Percentiles rank a stretch among this genome's conserved stretches.
Conservation (phyloP, 1,284 basidiomycete genomes). For the Trichosporon coremiiforme region DNA sequence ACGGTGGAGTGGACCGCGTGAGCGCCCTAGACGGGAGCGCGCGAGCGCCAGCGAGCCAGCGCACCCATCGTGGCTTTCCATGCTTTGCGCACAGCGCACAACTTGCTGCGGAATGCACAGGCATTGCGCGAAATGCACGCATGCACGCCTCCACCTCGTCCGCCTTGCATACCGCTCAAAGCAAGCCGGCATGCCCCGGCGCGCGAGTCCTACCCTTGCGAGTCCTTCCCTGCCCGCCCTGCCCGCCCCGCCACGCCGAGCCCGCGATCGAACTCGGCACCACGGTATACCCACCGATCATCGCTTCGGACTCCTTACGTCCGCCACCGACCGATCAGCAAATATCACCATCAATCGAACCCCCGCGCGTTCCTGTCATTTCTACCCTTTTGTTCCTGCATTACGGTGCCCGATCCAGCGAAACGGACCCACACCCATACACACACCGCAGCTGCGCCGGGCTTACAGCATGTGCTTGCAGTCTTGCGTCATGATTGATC, state of each 20-base stretch:
- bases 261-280: constrained; percentile 5
- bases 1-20: constrained; percentile 3
- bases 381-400: not conserved
- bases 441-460: not conserved
- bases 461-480: not conserved
- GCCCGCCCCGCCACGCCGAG: no score
- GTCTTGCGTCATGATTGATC: no score
- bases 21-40: not conserved
- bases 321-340: not conserved
- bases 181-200: not conserved
- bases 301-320: no score
- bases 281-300: not conserved
- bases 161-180: not conserved
- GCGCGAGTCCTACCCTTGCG: not conserved
- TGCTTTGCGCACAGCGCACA: not conserved
- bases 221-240: no score
- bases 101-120: not conserved
- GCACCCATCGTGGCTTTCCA: not conserved
- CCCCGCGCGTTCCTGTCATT: no score
- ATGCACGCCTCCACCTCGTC: not conserved
- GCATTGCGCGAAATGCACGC: no score
- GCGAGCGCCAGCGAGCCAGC: no score
- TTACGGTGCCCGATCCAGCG: not conserved
- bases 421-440: no score
- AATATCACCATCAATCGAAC: not conserved